Percentiles rank a stretch among this genome's conserved stretches.
Evolutionary conservation across 371 early-diverging fungal species (phyloP).

Genomic region (Mortierella sp.): DNA sequence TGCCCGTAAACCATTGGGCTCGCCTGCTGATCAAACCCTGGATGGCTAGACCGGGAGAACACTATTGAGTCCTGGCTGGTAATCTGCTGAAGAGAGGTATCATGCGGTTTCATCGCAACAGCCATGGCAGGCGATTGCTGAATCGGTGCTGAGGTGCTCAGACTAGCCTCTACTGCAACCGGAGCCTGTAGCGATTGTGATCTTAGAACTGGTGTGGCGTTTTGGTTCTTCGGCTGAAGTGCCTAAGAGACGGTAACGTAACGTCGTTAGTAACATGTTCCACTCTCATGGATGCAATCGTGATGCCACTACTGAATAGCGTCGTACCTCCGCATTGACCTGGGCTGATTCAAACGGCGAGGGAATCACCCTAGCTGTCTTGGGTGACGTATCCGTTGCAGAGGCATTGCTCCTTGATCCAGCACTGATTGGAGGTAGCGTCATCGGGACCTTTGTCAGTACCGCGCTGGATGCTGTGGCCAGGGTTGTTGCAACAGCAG

Average conservation of each 20-base stretch:
- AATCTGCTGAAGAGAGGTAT: not conserved
- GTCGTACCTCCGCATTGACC: constrained; percentile 15
- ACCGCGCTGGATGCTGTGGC: constrained; percentile 9
- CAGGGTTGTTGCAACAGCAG: constrained; percentile 28
- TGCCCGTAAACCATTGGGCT: constrained; percentile 2
- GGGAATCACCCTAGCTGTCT: constrained; percentile 23
- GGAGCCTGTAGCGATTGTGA: constrained; percentile 12
- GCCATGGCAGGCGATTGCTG: not conserved
- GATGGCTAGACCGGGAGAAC: not conserved
- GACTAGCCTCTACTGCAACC: not conserved
- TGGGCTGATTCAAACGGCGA: constrained; percentile 35
- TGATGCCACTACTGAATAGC: not conserved
- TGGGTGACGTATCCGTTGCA: constrained; percentile 9
- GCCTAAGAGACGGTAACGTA: not conserved
- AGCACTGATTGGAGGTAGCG: constrained; percentile 33
- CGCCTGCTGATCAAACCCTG: constrained; percentile 1
- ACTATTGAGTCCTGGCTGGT: constrained; percentile 1
- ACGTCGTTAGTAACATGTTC: not conserved
- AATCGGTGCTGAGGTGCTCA: not conserved
- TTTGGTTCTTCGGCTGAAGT: not conserved
- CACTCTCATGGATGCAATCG: not conserved
- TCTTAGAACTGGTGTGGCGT: not conserved
- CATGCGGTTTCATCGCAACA: not conserved
- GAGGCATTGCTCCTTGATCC: constrained; percentile 16
- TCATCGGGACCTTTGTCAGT: constrained; percentile 5